Percentiles rank a stretch among this genome's conserved stretches.
phyloP scores from a whole-genome alignment of 2,329 filamentous ascomycete species.

The Dactylellina drechsleri region DNA sequence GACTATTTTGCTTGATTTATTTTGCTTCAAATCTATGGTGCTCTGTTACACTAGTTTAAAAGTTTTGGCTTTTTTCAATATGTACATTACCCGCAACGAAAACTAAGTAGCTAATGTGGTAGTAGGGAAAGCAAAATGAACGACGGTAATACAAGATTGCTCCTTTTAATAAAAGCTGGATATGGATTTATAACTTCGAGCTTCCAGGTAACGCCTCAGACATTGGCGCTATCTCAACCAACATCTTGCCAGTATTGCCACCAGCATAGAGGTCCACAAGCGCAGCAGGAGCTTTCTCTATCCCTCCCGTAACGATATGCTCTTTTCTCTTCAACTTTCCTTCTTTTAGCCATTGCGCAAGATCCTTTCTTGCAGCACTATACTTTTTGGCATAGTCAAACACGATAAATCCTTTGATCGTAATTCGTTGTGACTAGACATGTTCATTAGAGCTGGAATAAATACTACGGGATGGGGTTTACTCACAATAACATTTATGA shows the following conservation, averaged over 20 bases:
- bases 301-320: slow-evolving; percentile 75
- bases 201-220: slow-evolving; percentile 30
- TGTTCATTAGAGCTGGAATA: slow-evolving; percentile 61
- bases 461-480: too few species aligned
- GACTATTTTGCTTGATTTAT: neutral
- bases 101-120: slow-evolving; percentile 2
- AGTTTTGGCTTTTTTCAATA: slow-evolving; percentile 20
- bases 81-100: slow-evolving; percentile 37
- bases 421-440: slow-evolving; percentile 66
- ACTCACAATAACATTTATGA: slow-evolving; percentile 52
- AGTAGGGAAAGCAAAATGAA: slow-evolving; percentile 8
- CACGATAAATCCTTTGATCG: slow-evolving; percentile 78
- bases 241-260: slow-evolving; percentile 74
- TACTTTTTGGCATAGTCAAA: slow-evolving; percentile 73
- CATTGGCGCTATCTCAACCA: slow-evolving; percentile 64
- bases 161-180: neutral
- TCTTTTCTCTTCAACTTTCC: slow-evolving; percentile 78
- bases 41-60: slow-evolving; percentile 6
- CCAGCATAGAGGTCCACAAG: slow-evolving; percentile 74
- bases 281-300: slow-evolving; percentile 72
- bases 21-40: slow-evolving; percentile 2
- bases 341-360: slow-evolving; percentile 75
- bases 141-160: neutral
- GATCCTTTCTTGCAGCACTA: slow-evolving; percentile 68
- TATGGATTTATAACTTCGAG: slow-evolving; percentile 31